A percentile compares a stretch with the other conserved stretches of the same genome.
Conservation (phyloP, 2,329 filamentous ascomycete species). For the Conoideocrella luteorostrata region DNA sequence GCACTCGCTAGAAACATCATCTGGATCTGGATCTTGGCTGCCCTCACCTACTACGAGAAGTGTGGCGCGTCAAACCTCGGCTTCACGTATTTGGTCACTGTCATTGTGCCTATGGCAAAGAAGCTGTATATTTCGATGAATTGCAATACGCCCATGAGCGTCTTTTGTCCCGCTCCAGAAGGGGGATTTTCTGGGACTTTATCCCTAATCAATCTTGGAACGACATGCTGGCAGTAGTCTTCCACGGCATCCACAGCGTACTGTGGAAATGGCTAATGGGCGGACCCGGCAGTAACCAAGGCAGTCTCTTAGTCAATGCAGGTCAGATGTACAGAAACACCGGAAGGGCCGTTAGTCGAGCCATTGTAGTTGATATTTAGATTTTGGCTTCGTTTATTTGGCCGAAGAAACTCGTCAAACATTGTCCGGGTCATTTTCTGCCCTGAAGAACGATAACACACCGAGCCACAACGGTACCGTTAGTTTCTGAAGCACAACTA, state of each 20-base stretch:
- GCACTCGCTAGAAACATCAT: slow-evolving; percentile 50
- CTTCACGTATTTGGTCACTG: slow-evolving; percentile 84
- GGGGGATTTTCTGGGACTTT: slow-evolving; percentile 39
- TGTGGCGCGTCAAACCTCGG: slow-evolving; percentile 66
- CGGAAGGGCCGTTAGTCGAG: slow-evolving; percentile 37
- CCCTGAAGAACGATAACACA: too few relatives aligned
- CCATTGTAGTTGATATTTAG: slow-evolving; percentile 29
- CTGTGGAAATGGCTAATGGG: slow-evolving; percentile 53
- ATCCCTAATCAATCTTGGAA: slow-evolving; percentile 40
- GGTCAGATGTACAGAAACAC: slow-evolving; percentile 49
- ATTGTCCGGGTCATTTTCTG: too few relatives aligned
- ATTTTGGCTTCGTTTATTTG: too few relatives aligned
- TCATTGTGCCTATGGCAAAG: slow-evolving; percentile 66
- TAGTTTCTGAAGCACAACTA: too few relatives aligned
- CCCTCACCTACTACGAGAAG: slow-evolving; percentile 60
- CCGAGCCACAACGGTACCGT: too few relatives aligned
- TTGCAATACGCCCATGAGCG: slow-evolving; percentile 65
- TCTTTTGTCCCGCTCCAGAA: slow-evolving; percentile 41
- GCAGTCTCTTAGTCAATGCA: slow-evolving; percentile 50
- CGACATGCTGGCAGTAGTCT: slow-evolving; percentile 37
- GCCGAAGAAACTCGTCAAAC: too few relatives aligned
- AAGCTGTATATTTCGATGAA: slow-evolving; percentile 68
- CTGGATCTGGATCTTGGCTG: slow-evolving; percentile 65
- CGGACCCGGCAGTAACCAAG: slow-evolving; percentile 42
- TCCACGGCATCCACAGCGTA: slow-evolving; percentile 39